phyloP scores from a whole-genome alignment of 345 rosid genomes.

The Pistacia atlantica region DNA sequence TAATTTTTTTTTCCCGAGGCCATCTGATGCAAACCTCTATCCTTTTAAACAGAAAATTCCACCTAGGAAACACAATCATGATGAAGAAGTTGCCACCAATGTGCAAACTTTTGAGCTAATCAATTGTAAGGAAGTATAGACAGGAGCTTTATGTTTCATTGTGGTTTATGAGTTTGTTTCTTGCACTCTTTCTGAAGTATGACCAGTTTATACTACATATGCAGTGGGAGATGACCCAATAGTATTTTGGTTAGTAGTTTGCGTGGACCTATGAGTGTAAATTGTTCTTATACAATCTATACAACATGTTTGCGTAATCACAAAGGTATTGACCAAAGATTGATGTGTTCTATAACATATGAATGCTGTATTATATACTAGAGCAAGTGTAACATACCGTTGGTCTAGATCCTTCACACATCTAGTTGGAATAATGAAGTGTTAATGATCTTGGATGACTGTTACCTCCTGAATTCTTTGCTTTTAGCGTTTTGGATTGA shows the following conservation, averaged over 20 bases:
- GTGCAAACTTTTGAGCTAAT: slow-evolving; percentile 44
- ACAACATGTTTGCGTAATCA: background rate
- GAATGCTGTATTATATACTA: background rate
- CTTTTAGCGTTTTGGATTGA: too few species aligned
- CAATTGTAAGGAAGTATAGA: slow-evolving; percentile 37
- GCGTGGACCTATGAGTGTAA: background rate
- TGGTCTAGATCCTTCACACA: slow-evolving; percentile 13
- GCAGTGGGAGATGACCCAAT: slow-evolving; percentile 2
- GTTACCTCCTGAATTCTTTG: background rate
- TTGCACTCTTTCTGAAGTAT: slow-evolving; percentile 5
- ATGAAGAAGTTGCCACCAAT: slow-evolving; percentile 36
- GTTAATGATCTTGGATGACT: background rate
- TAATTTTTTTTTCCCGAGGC: slow-evolving; percentile 24
- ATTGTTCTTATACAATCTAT: background rate
- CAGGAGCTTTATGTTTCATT: slow-evolving; percentile 20
- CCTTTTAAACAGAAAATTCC: slow-evolving; percentile 32
- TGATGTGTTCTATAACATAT: background rate
- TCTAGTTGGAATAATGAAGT: slow-evolving; percentile 19
- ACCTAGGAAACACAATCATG: slow-evolving; percentile 32
- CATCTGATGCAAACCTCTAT: slow-evolving; percentile 36
- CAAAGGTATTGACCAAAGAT: slow-evolving; percentile 7
- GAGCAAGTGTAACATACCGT: slow-evolving; percentile 7
- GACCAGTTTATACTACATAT: slow-evolving; percentile 8
- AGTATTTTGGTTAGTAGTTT: slow-evolving; percentile 6
- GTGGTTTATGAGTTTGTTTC: slow-evolving; percentile 22